Conservation (phyloP, 73 alveolate species). For the Paramecium tetraurelia region DNA sequence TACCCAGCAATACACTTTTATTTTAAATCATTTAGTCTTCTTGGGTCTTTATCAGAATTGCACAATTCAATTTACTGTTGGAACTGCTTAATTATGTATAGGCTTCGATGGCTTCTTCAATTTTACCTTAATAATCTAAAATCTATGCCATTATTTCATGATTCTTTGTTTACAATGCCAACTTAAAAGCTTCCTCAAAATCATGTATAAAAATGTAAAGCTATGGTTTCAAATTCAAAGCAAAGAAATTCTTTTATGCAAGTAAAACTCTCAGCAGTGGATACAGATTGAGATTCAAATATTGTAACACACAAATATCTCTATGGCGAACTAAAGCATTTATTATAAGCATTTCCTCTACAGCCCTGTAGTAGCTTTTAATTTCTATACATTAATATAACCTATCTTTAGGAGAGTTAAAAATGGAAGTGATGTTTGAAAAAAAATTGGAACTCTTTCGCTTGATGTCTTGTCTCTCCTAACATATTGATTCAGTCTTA, state of each 20-base stretch:
- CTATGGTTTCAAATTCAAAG: not conserved
- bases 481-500: not conserved
- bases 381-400: too few relatives aligned
- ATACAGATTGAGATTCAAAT: not conserved
- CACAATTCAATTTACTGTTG: not conserved
- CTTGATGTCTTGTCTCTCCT: not conserved
- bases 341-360: not conserved
- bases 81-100: not conserved
- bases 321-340: not conserved
- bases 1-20: not conserved
- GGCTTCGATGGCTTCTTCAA: not conserved
- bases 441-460: not conserved
- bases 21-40: not conserved
- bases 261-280: not conserved
- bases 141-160: not conserved
- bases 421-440: not conserved
- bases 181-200: not conserved
- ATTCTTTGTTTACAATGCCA: not conserved
- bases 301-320: not conserved
- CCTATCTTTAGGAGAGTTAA: not conserved
- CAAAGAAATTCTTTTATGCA: not conserved
- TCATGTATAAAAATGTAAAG: not conserved
- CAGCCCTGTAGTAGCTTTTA: not conserved
- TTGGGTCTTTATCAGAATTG: not conserved
- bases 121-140: not conserved